Evolutionary conservation across 2,329 filamentous ascomycete genomes (phyloP), one percentile per base, ranked within the genome.

Genomic region (Cryphonectria nitschkei): DNA sequence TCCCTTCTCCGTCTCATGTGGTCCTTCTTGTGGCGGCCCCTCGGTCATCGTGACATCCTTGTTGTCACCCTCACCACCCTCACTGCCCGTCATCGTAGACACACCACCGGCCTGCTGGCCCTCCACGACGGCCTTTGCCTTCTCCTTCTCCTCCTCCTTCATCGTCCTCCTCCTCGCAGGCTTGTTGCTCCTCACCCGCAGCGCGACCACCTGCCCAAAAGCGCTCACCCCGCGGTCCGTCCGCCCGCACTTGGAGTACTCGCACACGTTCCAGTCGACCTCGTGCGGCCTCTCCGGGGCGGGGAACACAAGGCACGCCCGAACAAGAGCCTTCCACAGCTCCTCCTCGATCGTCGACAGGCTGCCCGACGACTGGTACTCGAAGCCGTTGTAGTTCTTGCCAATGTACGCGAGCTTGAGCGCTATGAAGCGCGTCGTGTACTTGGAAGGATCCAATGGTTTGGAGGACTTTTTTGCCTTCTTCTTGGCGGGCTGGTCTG

Each of bases 341-440:
- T 95, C 93, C 81, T 97, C 94, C 81, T 99, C 96, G 73, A 99
- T 92, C 0, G 94, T 95, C 6, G 95, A 90, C 73, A 93, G 80
- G 3, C 89, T 82, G 72, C 92, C 92, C 75, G 89, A 89, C 72
- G 87, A 86, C 77, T 95, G 91, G 80, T 95, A 93, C 83, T 99
- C 96, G 79, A 94, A 97, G 0, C 96, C 96, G 80, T 96, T 95
- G 81, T 98, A 99, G 69, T 89, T 88, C 79, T 93, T 93, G 63
- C 96, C 96, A 50, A 98, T 83, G 79, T 99, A 99, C 54, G 96
- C 95, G 73, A 99, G 90, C 80, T 98, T 98, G 71, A 99, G 84
- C 9, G 95, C 96, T 74, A 99, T 92, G 72, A 92, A 89, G 63
- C 96, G 89, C 1, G 94, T 97, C 50, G 89, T 87, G 80, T 98